Percentiles rank a stretch among this genome's conserved stretches.
Evolutionary conservation across 345 rosid genomes (phyloP).

Genomic region (Hypericum androsaemum): DNA sequence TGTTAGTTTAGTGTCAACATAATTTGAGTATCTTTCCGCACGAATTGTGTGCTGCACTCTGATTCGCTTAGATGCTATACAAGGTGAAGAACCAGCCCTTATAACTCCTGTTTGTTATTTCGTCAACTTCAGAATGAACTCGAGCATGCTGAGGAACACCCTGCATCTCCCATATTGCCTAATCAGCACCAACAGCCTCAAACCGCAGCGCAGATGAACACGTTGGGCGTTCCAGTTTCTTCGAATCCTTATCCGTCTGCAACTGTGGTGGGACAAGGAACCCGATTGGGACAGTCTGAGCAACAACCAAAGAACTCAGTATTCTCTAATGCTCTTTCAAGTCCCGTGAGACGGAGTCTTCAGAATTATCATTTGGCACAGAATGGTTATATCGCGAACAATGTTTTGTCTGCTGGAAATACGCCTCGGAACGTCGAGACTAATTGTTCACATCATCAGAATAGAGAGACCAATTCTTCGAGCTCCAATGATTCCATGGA

Average conservation of each 20-base stretch:
- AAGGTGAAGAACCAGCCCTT: too few species aligned
- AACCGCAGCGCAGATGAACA: constrained; percentile 13
- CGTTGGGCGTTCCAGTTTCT: constrained; percentile 22
- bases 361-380: constrained; percentile 45
- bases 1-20: too few species aligned
- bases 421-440: constrained; percentile 15
- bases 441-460: constrained; percentile 14
- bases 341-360: constrained; percentile 64
- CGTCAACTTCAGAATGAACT: constrained; percentile 46
- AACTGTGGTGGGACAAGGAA: constrained; percentile 12
- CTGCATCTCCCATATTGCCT: constrained; percentile 37
- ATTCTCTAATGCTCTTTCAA: constrained; percentile 48
- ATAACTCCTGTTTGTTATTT: too few species aligned
- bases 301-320: constrained; percentile 39
- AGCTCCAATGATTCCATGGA: constrained; percentile 40
- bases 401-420: constrained; percentile 10
- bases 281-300: constrained; percentile 31
- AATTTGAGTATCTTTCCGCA: too few species aligned
- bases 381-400: constrained; percentile 21
- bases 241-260: constrained; percentile 27
- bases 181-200: constrained; percentile 37
- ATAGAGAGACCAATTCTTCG: constrained; percentile 21
- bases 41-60: too few species aligned
- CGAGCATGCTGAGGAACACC: constrained; percentile 51
- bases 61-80: too few species aligned